Evolutionary conservation across 106 monocot genomes (phyloP).

Genomic region (Acanthochlamys bracteata): DNA sequence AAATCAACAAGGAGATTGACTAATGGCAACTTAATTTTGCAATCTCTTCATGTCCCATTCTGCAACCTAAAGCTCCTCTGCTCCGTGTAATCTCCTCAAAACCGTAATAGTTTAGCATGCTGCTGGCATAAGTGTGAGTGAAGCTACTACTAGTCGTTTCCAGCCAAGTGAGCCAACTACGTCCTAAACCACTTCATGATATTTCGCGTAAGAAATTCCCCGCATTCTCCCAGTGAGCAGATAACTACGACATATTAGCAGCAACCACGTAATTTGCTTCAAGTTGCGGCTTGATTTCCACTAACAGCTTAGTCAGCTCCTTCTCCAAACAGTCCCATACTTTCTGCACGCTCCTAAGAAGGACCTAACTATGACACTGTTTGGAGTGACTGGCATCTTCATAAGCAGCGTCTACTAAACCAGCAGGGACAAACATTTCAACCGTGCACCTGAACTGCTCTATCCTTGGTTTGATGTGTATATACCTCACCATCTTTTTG

Average conservation of each 20-base stretch:
- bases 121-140: too few relatives aligned
- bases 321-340: background rate
- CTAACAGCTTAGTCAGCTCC: constrained; percentile 8
- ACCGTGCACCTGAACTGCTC: constrained; percentile 40
- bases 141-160: background rate
- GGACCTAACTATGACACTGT: constrained; percentile 26
- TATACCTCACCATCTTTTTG: constrained; percentile 16
- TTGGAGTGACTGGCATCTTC: constrained; percentile 22
- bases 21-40: too few relatives aligned
- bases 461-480: constrained; percentile 15
- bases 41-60: too few relatives aligned
- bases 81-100: too few relatives aligned
- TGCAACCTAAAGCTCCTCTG: too few relatives aligned
- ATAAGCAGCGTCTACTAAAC: constrained; percentile 21
- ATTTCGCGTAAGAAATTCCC: constrained; percentile 11
- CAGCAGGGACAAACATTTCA: constrained; percentile 26
- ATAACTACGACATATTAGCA: constrained; percentile 17
- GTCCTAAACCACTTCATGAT: constrained; percentile 9
- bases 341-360: constrained; percentile 24
- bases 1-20: too few relatives aligned
- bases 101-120: too few relatives aligned
- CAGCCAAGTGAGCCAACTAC: constrained; percentile 28
- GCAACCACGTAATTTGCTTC: constrained; percentile 30
- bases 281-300: constrained; percentile 20
- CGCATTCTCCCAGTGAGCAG: constrained; percentile 19